Conservation (phyloP, 1,284 basidiomycete species). For the Fomes fomentarius region DNA sequence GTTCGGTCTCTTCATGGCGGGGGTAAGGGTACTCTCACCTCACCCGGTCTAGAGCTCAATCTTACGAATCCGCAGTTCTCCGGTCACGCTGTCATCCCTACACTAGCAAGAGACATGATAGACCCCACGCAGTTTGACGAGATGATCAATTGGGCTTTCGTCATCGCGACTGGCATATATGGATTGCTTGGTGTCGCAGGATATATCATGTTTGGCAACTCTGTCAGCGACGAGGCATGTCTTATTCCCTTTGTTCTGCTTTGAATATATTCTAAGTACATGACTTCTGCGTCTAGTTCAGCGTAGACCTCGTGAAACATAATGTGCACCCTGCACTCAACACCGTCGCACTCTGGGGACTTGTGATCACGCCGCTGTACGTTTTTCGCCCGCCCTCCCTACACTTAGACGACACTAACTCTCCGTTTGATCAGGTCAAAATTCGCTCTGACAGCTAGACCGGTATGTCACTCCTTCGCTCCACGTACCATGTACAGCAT, state of each 20-base stretch:
- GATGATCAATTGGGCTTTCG: slow-evolving; percentile 88
- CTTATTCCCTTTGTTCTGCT: not conserved
- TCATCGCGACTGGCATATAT: slow-evolving; percentile 81
- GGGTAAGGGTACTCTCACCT: slow-evolving; percentile 51
- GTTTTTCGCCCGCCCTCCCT: too few species aligned
- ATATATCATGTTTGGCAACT: slow-evolving; percentile 90
- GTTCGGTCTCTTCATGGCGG: slow-evolving; percentile 95
- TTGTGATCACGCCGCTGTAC: slow-evolving; percentile 84
- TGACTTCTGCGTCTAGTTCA: slow-evolving; percentile 61
- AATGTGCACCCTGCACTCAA: slow-evolving; percentile 79
- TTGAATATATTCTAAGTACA: too few species aligned
- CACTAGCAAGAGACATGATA: slow-evolving; percentile 88
- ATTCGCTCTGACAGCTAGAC: slow-evolving; percentile 85
- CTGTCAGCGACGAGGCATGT: slow-evolving; percentile 82
- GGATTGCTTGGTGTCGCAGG: slow-evolving; percentile 83
- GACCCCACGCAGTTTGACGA: slow-evolving; percentile 80
- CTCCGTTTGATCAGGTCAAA: too few species aligned
- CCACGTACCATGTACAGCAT: not conserved
- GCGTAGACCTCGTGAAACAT: slow-evolving; percentile 79
- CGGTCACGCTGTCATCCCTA: slow-evolving; percentile 93
- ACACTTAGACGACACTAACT: too few species aligned
- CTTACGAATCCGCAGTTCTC: slow-evolving; percentile 61
- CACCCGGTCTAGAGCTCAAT: too few species aligned
- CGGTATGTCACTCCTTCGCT: slow-evolving; percentile 52
- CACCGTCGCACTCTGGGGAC: slow-evolving; percentile 83